Evolutionary conservation across 2,329 filamentous ascomycete genomes (phyloP).

Genomic region (Calonectria pteridis): DNA sequence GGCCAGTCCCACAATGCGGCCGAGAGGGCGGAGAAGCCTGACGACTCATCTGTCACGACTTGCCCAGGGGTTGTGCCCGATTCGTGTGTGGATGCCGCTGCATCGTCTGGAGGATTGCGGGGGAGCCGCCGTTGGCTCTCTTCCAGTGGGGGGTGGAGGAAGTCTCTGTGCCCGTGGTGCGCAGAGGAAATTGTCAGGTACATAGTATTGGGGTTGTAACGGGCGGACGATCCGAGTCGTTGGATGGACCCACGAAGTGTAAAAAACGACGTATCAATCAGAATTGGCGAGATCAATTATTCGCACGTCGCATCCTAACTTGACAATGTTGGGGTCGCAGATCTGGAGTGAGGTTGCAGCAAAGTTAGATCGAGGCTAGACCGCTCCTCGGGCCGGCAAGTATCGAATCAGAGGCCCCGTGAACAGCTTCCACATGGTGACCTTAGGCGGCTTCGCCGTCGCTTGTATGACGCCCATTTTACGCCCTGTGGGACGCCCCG

Average conservation of each 20-base stretch:
- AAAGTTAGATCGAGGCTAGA: conserved; percentile 8
- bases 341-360: conserved; percentile 2
- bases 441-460: neutral
- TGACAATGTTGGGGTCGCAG: neutral
- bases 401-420: neutral
- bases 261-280: neutral
- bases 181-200: neutral
- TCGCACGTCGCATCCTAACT: neutral
- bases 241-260: neutral
- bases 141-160: neutral
- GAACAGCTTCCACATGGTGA: neutral
- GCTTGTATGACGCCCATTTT: neutral
- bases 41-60: neutral
- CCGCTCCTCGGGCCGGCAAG: neutral
- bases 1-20: neutral
- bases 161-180: neutral
- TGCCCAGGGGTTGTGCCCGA: neutral
- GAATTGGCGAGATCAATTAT: neutral
- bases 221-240: neutral
- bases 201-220: neutral
- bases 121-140: neutral
- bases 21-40: neutral
- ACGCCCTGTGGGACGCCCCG: neutral
- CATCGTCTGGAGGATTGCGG: neutral
- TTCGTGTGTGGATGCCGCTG: neutral